Percentiles rank a stretch among this genome's conserved stretches.
phyloP scores from a whole-genome alignment of 176 grass and related monocot species.

The Secale cereale region DNA sequence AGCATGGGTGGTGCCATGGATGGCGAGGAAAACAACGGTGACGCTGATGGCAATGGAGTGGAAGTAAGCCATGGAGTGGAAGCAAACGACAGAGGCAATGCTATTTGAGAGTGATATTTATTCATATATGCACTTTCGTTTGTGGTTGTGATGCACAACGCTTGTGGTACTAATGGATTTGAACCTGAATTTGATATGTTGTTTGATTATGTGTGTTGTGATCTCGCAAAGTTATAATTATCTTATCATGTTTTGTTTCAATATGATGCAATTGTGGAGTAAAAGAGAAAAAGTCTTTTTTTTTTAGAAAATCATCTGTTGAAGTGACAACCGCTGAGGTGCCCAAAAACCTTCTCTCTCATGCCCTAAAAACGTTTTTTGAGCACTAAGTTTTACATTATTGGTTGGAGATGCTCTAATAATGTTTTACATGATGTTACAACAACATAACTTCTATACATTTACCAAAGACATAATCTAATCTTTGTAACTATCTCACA shows the following conservation, averaged over 20 bases:
- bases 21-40: too few relatives aligned
- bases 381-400: not conserved
- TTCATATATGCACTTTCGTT: too few relatives aligned
- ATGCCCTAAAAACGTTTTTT: not conserved
- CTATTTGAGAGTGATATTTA: too few relatives aligned
- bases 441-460: slow-evolving; percentile 29
- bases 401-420: not conserved
- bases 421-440: slow-evolving; percentile 22
- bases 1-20: too few relatives aligned
- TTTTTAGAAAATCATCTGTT: not conserved
- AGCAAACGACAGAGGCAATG: too few relatives aligned
- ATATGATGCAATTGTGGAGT: not conserved
- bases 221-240: not conserved
- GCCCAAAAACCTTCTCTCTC: not conserved
- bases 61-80: too few relatives aligned
- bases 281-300: not conserved
- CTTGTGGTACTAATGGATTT: too few relatives aligned
- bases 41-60: too few relatives aligned
- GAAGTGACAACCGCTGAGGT: not conserved
- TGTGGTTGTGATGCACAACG: too few relatives aligned
- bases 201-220: not conserved
- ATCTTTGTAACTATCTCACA: not conserved
- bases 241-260: not conserved
- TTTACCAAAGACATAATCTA: slow-evolving; percentile 18
- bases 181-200: not conserved